Evolutionary conservation across 371 early-diverging fungal genomes (phyloP), one percentile per base, ranked within the genome.

Genomic region (Circinella umbellata): DNA sequence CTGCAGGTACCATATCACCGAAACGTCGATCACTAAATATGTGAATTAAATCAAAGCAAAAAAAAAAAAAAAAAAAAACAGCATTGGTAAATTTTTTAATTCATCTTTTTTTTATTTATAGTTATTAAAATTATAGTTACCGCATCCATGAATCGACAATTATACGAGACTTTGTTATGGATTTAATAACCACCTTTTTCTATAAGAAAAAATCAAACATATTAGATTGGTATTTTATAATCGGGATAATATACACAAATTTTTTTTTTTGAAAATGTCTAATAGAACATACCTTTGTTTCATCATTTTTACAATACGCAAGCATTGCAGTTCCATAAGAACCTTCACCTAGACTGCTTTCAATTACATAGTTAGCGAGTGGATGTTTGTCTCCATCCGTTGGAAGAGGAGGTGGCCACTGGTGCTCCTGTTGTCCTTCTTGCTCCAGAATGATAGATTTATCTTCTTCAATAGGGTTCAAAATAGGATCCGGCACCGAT

Each of bases 251-350:
- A 53, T 53, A 8, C 20, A 53, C 20, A 8, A 6, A 51, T 14
- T 51, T 14, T 14, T 53, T 53, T 53, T 13, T 18, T 13, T 2
- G 15, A 13, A 4, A 13, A 18, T n/a, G 5, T n/a, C 6, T 2
- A 27, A 27, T 27, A 27, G 27, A 27, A 38, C 35, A 66, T 75
- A 88, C 89, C 78, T 84, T 71, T 63, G 73, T 69, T 15, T 75
- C 75, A 74, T 89, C 88, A 20, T 82, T 79, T 66, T 80, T 82
- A 57, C 73, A 66, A 66, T 80, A 79, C 17, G 81, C 90, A 14
- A 90, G 74, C 65, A 88, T 85, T 14, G 91, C 92, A 55, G 83
- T 82, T 8, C 92, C 91, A 76, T 91, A 92, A 15, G 93, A 88
- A n/a, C 93, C 92, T 69, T 91, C 86, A 7, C 93, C 93, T n/a